Percentiles rank a stretch among this genome's conserved stretches.
Conservation (phyloP, 129 eudicot genomes). For the Pulicaria dysenterica region DNA sequence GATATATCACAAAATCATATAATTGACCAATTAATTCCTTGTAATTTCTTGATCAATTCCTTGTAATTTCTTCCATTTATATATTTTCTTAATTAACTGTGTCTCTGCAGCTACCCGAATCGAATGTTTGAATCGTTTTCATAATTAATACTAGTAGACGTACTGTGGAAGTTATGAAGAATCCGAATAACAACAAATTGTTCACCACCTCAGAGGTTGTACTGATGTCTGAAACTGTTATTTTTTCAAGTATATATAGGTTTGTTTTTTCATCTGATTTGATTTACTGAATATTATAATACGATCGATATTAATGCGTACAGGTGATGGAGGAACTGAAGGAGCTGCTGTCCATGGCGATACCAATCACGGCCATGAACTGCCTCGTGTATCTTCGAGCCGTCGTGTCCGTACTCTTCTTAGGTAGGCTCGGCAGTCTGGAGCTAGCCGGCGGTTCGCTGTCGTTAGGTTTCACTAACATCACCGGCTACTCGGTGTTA, state of each 20-base stretch:
- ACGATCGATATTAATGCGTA: background rate
- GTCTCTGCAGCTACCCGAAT: constrained; percentile 5
- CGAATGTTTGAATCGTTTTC: background rate
- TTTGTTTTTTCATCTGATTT: too few species aligned
- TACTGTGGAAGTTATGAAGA: constrained; percentile 17
- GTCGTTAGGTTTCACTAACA: constrained; percentile 86
- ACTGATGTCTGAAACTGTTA: background rate
- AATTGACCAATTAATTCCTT: too few species aligned
- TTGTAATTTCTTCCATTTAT: background rate
- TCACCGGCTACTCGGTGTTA: constrained; percentile 93
- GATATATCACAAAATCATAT: too few species aligned
- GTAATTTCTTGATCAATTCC: background rate
- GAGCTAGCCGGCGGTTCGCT: constrained; percentile 96
- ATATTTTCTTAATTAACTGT: background rate
- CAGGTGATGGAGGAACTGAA: constrained; percentile 80
- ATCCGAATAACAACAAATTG: background rate
- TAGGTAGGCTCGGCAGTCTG: constrained; percentile 84
- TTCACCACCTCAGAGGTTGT: constrained; percentile 33
- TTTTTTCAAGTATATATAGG: too few species aligned
- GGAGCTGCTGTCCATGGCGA: constrained; percentile 75
- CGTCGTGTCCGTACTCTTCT: constrained; percentile 74
- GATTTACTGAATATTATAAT: too few species aligned
- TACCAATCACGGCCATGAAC: constrained; percentile 94
- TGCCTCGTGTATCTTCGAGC: constrained; percentile 74
- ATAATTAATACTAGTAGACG: too few species aligned